Percentiles rank a stretch among this genome's conserved stretches.
phyloP scores from a whole-genome alignment of 2,329 filamentous ascomycete genomes.

The Xylaria sp. region DNA sequence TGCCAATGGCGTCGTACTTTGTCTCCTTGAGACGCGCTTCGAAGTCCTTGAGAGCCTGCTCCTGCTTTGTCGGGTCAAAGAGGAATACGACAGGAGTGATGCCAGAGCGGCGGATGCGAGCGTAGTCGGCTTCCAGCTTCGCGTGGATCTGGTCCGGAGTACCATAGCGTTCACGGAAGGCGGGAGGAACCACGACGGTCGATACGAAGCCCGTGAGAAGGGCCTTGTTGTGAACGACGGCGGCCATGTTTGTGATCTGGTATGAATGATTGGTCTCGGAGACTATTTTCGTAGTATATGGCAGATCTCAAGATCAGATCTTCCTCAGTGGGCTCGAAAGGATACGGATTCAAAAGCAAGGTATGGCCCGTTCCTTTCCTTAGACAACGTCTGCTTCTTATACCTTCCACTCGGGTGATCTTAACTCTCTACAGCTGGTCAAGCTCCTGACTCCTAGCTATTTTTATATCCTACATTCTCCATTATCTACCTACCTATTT shows the following conservation, averaged over 20 bases:
- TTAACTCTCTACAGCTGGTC: not conserved
- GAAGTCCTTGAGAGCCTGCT: constrained; percentile 10
- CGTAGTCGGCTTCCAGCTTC: constrained; percentile 14
- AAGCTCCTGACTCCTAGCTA: not conserved
- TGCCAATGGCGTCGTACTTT: constrained; percentile 19
- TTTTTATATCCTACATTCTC: not conserved
- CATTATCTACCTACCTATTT: no score
- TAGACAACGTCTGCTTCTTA: not conserved
- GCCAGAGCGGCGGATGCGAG: constrained; percentile 12
- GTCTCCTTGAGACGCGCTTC: constrained; percentile 4
- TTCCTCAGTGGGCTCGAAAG: not conserved
- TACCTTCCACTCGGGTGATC: not conserved
- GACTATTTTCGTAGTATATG: not conserved
- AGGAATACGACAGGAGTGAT: constrained; percentile 7
- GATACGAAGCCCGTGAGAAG: constrained; percentile 12
- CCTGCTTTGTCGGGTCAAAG: constrained; percentile 7
- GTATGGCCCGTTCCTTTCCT: not conserved
- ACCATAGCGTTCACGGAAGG: constrained; percentile 11
- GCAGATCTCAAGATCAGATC: not conserved
- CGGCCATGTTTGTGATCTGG: constrained; percentile 4
- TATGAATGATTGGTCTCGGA: not conserved
- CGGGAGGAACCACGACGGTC: constrained; percentile 3
- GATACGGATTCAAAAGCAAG: not conserved
- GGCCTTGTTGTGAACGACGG: constrained; percentile 3
- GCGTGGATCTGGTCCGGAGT: constrained; percentile 13